These are phyloP conservation scores for Botrytis medusae DNA, from an alignment of 2,329 filamentous ascomycete genomes.

Conservation along the genomic window DNA sequence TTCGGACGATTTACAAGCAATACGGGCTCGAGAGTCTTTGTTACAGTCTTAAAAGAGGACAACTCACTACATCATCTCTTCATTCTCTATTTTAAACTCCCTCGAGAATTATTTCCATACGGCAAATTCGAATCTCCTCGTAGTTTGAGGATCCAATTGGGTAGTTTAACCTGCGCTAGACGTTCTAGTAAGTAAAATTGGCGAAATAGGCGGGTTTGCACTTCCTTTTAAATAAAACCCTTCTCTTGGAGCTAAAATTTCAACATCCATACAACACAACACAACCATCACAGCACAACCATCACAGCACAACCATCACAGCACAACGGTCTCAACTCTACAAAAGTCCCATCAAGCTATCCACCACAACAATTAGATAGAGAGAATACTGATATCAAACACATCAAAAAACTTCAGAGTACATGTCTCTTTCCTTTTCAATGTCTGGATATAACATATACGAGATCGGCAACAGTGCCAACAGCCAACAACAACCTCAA, in stretches of 20 bases:
- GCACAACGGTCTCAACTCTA: neutral
- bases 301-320: no score
- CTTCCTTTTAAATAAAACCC: neutral
- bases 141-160: neutral
- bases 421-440: neutral
- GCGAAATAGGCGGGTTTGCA: neutral
- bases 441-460: neutral
- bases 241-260: neutral
- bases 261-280: no score
- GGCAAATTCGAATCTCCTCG: neutral
- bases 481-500: neutral
- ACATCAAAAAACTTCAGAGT: fast-evolving
- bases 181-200: neutral
- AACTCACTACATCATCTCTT: neutral
- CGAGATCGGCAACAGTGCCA: neutral
- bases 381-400: neutral
- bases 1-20: neutral
- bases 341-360: neutral
- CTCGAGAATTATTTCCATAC: neutral
- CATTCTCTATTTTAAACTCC: neutral
- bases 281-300: no score
- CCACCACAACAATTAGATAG: neutral
- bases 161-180: neutral
- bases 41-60: no score
- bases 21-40: neutral